phyloP scores from a whole-genome alignment of 768 basidiomycete species.

The Coprinopsis sp. region DNA sequence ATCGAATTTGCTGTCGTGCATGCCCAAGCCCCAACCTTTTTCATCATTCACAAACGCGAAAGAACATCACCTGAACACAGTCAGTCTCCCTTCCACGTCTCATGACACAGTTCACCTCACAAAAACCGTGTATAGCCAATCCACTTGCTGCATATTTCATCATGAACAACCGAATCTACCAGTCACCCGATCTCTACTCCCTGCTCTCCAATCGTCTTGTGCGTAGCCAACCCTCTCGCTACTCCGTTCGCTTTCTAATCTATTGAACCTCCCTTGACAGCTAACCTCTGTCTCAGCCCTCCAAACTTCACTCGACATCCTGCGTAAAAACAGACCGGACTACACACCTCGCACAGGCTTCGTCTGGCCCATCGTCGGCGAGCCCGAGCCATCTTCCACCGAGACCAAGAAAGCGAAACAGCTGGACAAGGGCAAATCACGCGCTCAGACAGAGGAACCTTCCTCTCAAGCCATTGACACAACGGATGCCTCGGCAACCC shows the following conservation, averaged over 20 bases:
- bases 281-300: conserved; percentile 67
- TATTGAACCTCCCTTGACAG: conserved; percentile 28
- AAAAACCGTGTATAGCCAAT: conserved; percentile 42
- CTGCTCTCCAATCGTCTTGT: conserved; percentile 83
- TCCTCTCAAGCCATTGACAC: conserved; percentile 4
- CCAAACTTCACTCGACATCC: conserved; percentile 69
- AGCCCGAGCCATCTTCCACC: conserved; percentile 22
- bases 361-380: conserved; percentile 66
- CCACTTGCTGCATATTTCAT: conserved; percentile 84
- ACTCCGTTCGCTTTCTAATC: background rate
- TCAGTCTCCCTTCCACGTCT: conserved; percentile 27
- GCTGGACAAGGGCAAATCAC: conserved; percentile 15
- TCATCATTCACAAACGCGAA: conserved; percentile 87
- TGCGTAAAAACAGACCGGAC: conserved; percentile 71
- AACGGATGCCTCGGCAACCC: too few relatives aligned
- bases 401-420: conserved; percentile 31
- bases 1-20: conserved; percentile 85
- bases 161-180: conserved; percentile 85
- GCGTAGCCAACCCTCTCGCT: conserved; percentile 15
- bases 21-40: conserved; percentile 72
- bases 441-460: conserved; percentile 17
- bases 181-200: conserved; percentile 80
- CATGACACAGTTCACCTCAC: conserved; percentile 7
- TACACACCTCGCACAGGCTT: conserved; percentile 83
- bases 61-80: conserved; percentile 81